These are phyloP conservation scores for Trichophyton simii DNA, from an alignment of 2,329 filamentous ascomycete species.

Conservation along the genomic window DNA sequence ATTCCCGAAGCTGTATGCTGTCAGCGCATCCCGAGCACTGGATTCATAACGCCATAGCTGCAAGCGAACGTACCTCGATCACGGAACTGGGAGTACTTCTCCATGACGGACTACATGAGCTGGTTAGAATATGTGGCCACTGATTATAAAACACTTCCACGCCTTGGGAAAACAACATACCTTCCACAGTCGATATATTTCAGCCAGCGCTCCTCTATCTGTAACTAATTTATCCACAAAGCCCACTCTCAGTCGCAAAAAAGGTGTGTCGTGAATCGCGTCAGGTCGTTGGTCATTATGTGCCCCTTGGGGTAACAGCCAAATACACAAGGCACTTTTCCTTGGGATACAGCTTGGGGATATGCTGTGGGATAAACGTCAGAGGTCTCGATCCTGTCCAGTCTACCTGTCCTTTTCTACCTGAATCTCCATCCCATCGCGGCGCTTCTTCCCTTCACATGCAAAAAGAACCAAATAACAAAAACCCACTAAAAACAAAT, in stretches of 20 bases:
- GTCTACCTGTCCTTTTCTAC: background rate
- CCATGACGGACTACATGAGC: slow-evolving; percentile 46
- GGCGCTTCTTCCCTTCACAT: background rate
- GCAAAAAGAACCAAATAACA: background rate
- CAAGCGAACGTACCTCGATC: slow-evolving; percentile 54
- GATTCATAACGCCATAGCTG: background rate
- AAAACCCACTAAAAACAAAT: background rate
- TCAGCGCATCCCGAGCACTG: slow-evolving; percentile 11
- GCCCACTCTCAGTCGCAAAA: background rate
- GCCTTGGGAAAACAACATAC: background rate
- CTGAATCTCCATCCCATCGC: background rate
- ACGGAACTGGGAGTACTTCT: slow-evolving; percentile 88
- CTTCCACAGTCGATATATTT: background rate
- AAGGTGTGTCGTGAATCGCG: background rate
- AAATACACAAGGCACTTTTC: background rate
- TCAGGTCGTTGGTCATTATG: background rate
- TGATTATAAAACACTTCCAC: too few species aligned
- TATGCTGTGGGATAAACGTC: background rate
- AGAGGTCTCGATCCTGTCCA: background rate
- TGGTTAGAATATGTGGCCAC: background rate
- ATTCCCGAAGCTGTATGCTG: slow-evolving; percentile 70
- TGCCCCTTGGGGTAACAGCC: too few species aligned
- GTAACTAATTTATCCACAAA: background rate
- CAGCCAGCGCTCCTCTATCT: background rate
- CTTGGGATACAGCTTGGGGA: too few species aligned